Evolutionary conservation across 176 grass and related monocot genomes (phyloP).

Genomic region (Lolium perenne): DNA sequence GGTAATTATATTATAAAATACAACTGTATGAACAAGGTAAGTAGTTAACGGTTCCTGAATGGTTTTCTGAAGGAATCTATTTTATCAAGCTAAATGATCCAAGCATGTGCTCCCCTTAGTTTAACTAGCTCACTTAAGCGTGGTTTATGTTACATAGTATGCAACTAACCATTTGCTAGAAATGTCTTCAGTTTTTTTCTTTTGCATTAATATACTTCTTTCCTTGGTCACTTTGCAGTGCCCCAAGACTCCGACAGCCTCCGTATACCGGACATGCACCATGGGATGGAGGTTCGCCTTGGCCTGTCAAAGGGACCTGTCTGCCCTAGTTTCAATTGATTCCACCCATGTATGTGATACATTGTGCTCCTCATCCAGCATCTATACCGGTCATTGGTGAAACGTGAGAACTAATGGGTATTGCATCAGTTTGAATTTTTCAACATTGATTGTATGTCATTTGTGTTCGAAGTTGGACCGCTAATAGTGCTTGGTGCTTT

Average conservation of each 20-base stretch:
- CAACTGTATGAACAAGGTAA: not conserved
- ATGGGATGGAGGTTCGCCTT: slow-evolving; percentile 91
- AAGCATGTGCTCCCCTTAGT: not conserved
- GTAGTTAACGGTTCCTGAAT: not conserved
- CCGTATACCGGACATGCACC: slow-evolving; percentile 75
- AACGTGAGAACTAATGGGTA: slow-evolving; percentile 15
- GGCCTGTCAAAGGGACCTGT: slow-evolving; percentile 83
- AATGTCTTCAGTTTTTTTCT: not conserved
- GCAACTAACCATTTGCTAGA: not conserved
- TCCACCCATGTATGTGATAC: slow-evolving; percentile 25
- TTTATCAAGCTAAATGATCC: not conserved
- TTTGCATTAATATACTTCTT: slow-evolving; percentile 3
- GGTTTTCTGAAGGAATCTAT: not conserved
- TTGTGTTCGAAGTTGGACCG: not conserved
- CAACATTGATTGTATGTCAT: not conserved
- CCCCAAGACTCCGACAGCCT: slow-evolving; percentile 84
- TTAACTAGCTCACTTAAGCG: not conserved
- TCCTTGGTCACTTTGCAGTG: slow-evolving; percentile 51
- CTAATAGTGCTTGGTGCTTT: not conserved
- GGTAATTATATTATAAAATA: not conserved
- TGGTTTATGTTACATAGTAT: not conserved
- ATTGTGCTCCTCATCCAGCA: slow-evolving; percentile 3
- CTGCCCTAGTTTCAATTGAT: slow-evolving; percentile 62
- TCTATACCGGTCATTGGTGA: slow-evolving; percentile 11
- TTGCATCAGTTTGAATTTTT: slow-evolving; percentile 25